Base-by-base conservation (phyloP, 192 early-diverging fungal species). In the Coemansia asiatica region DNA sequence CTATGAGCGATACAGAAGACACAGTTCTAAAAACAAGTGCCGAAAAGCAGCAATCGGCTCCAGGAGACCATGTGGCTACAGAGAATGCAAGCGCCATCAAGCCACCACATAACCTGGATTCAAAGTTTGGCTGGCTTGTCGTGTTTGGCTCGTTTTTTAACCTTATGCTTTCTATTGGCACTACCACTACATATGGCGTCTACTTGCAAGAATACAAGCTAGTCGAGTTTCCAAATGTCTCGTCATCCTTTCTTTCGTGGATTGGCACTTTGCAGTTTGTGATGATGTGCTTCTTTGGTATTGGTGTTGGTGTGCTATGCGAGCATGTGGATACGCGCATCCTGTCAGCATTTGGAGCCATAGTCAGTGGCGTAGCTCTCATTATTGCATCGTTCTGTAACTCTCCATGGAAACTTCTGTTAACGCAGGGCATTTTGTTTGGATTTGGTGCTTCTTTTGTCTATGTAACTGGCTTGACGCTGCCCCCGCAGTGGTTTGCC, bases 361-460 rank as follows among this genome's bases (percentile, higher is more conserved):
- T 72, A 54, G 28, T 77, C 21, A 62, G 36, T 19, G 67, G 63
- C 0, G 29, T 65, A 5, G 46, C 65, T 13, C 38, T 72, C 23
- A 56, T 77, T 6, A 55, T 63, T 15, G 64, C 75, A 2, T 71
- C 69, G 21, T 63, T 69, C 18, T 68, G 76, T 56, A 71, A 69
- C 18, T 44, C 76, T 29, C 67, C 87, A 1, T 87, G 86, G 87
- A 87, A 90, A 33, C 69, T 92, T 22, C 74, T 89, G 31, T 60
- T 90, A 25, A 85, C 91, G 5, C 91, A 92, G 67, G 89, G 89
- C 10, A 60, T 91, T 25, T 49, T 94, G 61, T 88, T 89, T 75
- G 92, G 91, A 9, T 51, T 89, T 48, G 90, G 90, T 7, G 72
- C 76, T 5, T 84, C 83, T 4, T 60, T 92, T 44, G 56, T 88